Percentiles rank a stretch among this genome's conserved stretches.
Evolutionary conservation across 2,329 filamentous ascomycete species (phyloP).

Genomic region (Geosmithia putterillii): DNA sequence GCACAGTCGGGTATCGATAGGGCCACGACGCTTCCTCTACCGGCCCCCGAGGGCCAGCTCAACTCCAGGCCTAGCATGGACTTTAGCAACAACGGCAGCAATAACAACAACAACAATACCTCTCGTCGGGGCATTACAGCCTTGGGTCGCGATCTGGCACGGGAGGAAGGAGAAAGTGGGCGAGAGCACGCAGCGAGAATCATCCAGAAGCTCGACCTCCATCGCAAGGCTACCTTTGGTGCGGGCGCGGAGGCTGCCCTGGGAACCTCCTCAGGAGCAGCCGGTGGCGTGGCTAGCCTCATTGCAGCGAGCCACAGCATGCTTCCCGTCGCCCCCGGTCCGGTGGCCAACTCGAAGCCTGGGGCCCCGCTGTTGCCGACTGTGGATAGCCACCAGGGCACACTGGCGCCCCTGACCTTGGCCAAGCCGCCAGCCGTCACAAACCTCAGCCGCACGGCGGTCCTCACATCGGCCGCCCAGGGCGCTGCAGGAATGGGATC

Average conservation of each 20-base stretch:
- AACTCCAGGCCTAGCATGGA: constrained; percentile 62
- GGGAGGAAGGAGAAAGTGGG: constrained; percentile 61
- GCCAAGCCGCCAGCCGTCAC: constrained; percentile 76
- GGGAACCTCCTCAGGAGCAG: constrained; percentile 22
- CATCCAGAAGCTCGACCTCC: constrained; percentile 84
- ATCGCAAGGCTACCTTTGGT: constrained; percentile 61
- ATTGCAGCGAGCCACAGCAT: constrained; percentile 77
- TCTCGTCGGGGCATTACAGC: constrained; percentile 46
- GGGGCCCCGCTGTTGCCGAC: constrained; percentile 19
- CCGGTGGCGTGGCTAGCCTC: constrained; percentile 57
- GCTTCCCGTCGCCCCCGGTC: constrained; percentile 45
- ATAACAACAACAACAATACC: constrained; percentile 32
- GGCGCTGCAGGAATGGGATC: constrained; percentile 43
- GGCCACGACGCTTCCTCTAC: constrained; percentile 51
- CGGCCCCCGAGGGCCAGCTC: constrained; percentile 39
- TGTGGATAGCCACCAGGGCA: constrained; percentile 40
- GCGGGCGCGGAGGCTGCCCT: constrained; percentile 24
- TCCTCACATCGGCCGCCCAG: constrained; percentile 68
- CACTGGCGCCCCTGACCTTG: constrained; percentile 69
- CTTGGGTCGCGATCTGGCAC: constrained; percentile 29
- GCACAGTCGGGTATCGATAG: constrained; percentile 36
- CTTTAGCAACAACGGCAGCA: constrained; percentile 1
- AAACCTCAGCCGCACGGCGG: constrained; percentile 74
- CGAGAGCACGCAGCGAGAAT: constrained; percentile 77
- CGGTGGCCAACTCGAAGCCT: constrained; percentile 16